These are phyloP conservation scores for Aspergillus candidus DNA, from an alignment of 2,329 filamentous ascomycete species.

Conservation along the genomic window DNA sequence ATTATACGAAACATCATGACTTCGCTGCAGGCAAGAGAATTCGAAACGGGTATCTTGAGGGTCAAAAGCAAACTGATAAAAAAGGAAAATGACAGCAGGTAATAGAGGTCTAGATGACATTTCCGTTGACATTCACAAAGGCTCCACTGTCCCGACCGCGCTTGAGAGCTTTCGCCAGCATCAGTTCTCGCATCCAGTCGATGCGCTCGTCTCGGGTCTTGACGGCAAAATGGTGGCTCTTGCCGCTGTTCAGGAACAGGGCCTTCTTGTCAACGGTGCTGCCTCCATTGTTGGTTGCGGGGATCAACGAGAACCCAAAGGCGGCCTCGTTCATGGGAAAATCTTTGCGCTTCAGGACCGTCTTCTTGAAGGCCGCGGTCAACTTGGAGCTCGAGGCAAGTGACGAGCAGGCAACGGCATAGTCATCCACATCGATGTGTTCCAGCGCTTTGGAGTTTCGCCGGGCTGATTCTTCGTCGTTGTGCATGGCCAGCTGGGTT, in stretches of 20 bases:
- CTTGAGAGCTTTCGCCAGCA: constrained; percentile 40
- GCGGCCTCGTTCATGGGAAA: constrained; percentile 24
- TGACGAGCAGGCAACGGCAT: constrained; percentile 57
- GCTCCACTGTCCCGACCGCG: constrained; percentile 27
- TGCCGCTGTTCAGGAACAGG: constrained; percentile 51
- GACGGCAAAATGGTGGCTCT: constrained; percentile 92
- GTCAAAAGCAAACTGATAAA: no score
- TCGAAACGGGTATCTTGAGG: no score
- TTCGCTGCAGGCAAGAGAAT: no score
- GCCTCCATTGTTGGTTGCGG: constrained; percentile 31
- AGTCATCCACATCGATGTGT: constrained; percentile 64
- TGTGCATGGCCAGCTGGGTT: constrained; percentile 50
- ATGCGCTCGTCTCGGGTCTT: constrained; percentile 82
- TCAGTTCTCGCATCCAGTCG: constrained; percentile 63
- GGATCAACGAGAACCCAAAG: constrained; percentile 40
- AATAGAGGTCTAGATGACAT: constrained; percentile 16
- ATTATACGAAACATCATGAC: no score
- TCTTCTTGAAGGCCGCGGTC: constrained; percentile 70
- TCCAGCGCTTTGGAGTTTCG: constrained; percentile 51
- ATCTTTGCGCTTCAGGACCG: constrained; percentile 42
- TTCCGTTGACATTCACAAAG: constrained; percentile 25
- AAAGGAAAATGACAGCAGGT: no score
- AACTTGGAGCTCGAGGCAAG: constrained; percentile 73
- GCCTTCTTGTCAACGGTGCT: constrained; percentile 39
- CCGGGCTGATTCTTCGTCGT: constrained; percentile 17